These are phyloP conservation scores for Hypoxylon rubiginosum DNA, from an alignment of 2,329 filamentous ascomycete genomes.

Conservation along the genomic window DNA sequence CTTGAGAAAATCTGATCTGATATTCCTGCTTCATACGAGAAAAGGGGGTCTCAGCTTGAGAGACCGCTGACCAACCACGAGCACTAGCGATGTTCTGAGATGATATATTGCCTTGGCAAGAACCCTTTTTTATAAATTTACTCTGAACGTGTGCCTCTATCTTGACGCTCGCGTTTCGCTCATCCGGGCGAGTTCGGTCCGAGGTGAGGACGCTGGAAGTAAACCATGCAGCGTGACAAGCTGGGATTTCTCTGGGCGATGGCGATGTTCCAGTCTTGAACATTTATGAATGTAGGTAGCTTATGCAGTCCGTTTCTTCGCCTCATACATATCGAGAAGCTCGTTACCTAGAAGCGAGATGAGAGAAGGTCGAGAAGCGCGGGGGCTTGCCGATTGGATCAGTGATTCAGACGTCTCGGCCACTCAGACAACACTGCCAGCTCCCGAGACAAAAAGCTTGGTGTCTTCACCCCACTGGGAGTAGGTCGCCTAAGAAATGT, in stretches of 20 bases:
- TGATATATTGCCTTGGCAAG: conserved; percentile 40
- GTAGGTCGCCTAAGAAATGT: conserved; percentile 17
- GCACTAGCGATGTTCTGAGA: conserved; percentile 21
- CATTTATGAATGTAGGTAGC: conserved; percentile 14
- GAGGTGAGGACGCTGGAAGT: conserved; percentile 8
- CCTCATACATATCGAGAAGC: conserved; percentile 22
- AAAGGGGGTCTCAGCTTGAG: conserved; percentile 30
- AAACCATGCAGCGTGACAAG: conserved; percentile 23
- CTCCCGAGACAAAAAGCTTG: conserved; percentile 44
- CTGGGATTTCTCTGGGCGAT: conserved; percentile 5
- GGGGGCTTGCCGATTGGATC: conserved; percentile 41
- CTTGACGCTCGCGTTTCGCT: conserved; percentile 22
- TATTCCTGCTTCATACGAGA: conserved; percentile 18
- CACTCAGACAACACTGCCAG: conserved; percentile 26
- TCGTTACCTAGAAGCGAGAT: conserved; percentile 24
- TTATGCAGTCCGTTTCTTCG: conserved; percentile 29
- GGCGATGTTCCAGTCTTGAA: conserved; percentile 23
- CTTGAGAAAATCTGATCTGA: conserved; percentile 10
- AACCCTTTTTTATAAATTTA: conserved; percentile 2
- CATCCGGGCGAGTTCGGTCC: conserved; percentile 27
- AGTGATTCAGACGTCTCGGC: conserved; percentile 31
- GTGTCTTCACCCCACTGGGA: conserved; percentile 35
- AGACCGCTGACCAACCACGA: conserved; percentile 19
- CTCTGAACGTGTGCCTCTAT: not conserved
- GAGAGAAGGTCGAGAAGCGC: conserved; percentile 21